These are phyloP conservation scores for Talaromyces sp. DNA, from an alignment of 2,329 filamentous ascomycete genomes.

Conservation along the genomic window DNA sequence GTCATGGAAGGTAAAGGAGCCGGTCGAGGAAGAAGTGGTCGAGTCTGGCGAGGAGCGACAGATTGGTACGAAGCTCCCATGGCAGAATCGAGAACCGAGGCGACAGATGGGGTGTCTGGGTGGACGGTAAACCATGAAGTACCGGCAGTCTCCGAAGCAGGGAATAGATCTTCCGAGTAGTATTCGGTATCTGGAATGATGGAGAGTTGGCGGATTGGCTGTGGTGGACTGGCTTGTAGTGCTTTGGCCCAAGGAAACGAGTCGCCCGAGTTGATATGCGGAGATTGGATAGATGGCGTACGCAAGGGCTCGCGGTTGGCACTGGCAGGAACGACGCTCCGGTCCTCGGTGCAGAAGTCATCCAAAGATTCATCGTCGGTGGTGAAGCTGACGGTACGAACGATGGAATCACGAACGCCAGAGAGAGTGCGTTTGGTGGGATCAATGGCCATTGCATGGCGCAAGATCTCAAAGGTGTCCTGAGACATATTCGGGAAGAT, in stretches of 20 bases:
- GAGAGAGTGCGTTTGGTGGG: constrained; percentile 79
- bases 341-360: constrained; percentile 85
- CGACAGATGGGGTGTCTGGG: constrained; percentile 72
- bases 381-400: constrained; percentile 82
- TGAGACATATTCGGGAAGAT: constrained; percentile 98
- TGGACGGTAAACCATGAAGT: constrained; percentile 73
- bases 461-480: constrained; percentile 92
- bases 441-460: constrained; percentile 84
- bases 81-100: constrained; percentile 78
- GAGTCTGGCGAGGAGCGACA: constrained; percentile 46
- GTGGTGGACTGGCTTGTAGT: constrained; percentile 68
- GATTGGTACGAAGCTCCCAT: constrained; percentile 78
- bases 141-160: constrained; percentile 62
- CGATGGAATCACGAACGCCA: constrained; percentile 70
- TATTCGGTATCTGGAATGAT: constrained; percentile 74
- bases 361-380: constrained; percentile 86
- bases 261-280: constrained; percentile 67
- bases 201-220: constrained; percentile 74
- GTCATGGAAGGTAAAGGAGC: constrained; percentile 67
- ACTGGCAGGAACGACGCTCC: constrained; percentile 67
- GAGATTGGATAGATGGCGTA: constrained; percentile 89
- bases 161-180: constrained; percentile 81
- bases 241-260: constrained; percentile 95
- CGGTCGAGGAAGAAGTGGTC: constrained; percentile 43
- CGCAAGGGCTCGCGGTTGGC: constrained; percentile 92